phyloP scores from a whole-genome alignment of 2,329 filamentous ascomycete species.

The Diaporthe amygdali region DNA sequence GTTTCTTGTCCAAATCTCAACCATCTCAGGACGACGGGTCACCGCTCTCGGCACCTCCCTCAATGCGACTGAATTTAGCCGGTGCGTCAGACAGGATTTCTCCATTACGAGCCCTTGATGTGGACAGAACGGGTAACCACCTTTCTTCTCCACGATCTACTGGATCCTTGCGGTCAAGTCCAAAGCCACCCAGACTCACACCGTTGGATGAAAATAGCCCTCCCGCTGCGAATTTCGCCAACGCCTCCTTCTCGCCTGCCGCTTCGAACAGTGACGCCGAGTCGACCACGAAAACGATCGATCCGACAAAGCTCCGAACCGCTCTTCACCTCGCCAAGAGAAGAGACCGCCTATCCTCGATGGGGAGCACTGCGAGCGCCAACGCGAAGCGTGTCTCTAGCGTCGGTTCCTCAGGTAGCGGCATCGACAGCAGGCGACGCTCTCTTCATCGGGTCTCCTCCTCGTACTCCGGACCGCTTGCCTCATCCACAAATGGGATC shows the following conservation, averaged over 20 bases:
- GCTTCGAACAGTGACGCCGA: slow-evolving; percentile 54
- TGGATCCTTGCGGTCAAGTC: slow-evolving; percentile 31
- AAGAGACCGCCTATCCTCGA: slow-evolving; percentile 45
- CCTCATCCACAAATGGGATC: slow-evolving; percentile 61
- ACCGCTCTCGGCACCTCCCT: slow-evolving; percentile 61
- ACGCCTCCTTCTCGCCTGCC: slow-evolving; percentile 40
- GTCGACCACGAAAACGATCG: slow-evolving; percentile 47
- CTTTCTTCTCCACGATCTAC: slow-evolving; percentile 47
- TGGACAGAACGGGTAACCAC: slow-evolving; percentile 54
- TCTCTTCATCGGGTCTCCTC: slow-evolving; percentile 37
- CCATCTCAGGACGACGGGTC: slow-evolving; percentile 60
- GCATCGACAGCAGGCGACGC: slow-evolving; percentile 32
- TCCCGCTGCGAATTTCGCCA: slow-evolving; percentile 41
- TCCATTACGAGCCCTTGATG: slow-evolving; percentile 57
- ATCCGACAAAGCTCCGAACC: slow-evolving; percentile 59
- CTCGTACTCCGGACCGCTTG: slow-evolving; percentile 47
- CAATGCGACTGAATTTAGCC: slow-evolving; percentile 61
- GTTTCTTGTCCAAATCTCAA: slow-evolving; percentile 73
- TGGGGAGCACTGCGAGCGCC: slow-evolving; percentile 41
- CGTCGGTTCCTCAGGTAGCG: slow-evolving; percentile 41
- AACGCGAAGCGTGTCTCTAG: slow-evolving; percentile 52
- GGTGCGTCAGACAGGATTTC: slow-evolving; percentile 57
- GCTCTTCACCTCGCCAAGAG: slow-evolving; percentile 60
- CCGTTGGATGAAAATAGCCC: slow-evolving; percentile 59
- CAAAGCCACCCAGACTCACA: slow-evolving; percentile 41